phyloP scores from a whole-genome alignment of 305 asterid species.

The Lippia alba region DNA sequence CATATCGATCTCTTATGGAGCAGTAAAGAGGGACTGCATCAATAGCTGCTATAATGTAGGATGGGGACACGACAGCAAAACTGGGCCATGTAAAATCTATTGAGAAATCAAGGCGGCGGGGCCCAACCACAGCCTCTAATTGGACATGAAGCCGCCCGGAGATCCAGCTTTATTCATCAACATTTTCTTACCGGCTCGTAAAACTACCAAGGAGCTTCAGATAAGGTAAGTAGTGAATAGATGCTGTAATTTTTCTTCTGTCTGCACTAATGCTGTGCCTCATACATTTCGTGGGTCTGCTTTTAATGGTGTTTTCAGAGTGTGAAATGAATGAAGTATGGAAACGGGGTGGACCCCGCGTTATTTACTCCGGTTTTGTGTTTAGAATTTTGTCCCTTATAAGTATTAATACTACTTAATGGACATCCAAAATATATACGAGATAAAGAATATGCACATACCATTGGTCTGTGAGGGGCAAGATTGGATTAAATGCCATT shows the following conservation, averaged over 20 bases:
- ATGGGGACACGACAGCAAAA: slow-evolving; percentile 26
- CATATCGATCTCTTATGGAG: slow-evolving; percentile 1
- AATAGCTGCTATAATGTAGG: slow-evolving; percentile 23
- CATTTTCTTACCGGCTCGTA: slow-evolving; percentile 10
- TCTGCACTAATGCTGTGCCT: neutral
- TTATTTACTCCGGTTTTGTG: slow-evolving; percentile 32
- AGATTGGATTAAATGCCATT: slow-evolving; percentile 34
- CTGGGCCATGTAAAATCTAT: slow-evolving; percentile 33
- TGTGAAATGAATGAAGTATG: slow-evolving; percentile 34
- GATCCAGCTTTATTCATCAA: slow-evolving; percentile 27
- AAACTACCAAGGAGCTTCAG: slow-evolving; percentile 5
- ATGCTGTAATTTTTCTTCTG: neutral
- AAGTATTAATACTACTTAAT: neutral
- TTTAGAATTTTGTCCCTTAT: slow-evolving; percentile 36
- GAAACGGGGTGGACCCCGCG: slow-evolving; percentile 27
- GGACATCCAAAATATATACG: neutral
- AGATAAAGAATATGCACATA: neutral
- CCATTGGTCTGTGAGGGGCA: slow-evolving; percentile 6
- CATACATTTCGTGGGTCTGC: slow-evolving; percentile 39
- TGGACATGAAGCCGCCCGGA: slow-evolving; percentile 35
- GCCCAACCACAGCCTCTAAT: slow-evolving; percentile 14
- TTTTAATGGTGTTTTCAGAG: slow-evolving; percentile 37
- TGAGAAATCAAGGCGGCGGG: slow-evolving; percentile 39
- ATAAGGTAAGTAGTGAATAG: slow-evolving; percentile 25
- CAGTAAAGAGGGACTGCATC: slow-evolving; percentile 28